phyloP scores from a whole-genome alignment of 805 yeast genomes.

The Kuraishia piskuri region DNA sequence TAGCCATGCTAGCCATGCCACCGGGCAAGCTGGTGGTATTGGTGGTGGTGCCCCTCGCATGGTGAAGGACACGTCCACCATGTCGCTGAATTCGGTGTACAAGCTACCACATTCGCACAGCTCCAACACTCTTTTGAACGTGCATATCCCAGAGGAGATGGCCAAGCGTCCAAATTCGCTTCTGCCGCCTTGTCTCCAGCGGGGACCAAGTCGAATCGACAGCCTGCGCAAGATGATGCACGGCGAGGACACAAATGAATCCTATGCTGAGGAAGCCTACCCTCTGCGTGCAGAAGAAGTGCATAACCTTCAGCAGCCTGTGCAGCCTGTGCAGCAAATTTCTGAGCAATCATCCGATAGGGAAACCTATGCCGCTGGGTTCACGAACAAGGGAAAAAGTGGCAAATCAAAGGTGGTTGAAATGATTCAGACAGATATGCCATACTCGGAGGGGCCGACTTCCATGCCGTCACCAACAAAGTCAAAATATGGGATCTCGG shows the following conservation, averaged over 20 bases:
- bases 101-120: not conserved
- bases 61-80: not conserved
- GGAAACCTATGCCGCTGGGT: too few species aligned
- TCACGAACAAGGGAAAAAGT: too few species aligned
- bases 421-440: not conserved
- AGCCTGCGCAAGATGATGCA: not conserved
- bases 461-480: not conserved
- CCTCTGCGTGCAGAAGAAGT: too few species aligned
- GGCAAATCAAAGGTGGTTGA: too few species aligned
- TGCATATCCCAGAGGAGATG: not conserved
- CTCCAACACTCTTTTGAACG: not conserved
- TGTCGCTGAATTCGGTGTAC: not conserved
- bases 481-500: not conserved
- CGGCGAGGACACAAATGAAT: too few species aligned
- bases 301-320: too few species aligned
- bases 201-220: not conserved
- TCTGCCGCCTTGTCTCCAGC: not conserved
- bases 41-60: not conserved
- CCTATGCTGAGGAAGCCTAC: too few species aligned
- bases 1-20: not conserved
- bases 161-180: not conserved
- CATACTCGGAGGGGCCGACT: not conserved
- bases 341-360: too few species aligned
- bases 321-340: too few species aligned
- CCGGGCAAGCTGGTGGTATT: not conserved